Conservation (phyloP, 2,329 filamentous ascomycete genomes). For the Ophiosphaerella korrae region DNA sequence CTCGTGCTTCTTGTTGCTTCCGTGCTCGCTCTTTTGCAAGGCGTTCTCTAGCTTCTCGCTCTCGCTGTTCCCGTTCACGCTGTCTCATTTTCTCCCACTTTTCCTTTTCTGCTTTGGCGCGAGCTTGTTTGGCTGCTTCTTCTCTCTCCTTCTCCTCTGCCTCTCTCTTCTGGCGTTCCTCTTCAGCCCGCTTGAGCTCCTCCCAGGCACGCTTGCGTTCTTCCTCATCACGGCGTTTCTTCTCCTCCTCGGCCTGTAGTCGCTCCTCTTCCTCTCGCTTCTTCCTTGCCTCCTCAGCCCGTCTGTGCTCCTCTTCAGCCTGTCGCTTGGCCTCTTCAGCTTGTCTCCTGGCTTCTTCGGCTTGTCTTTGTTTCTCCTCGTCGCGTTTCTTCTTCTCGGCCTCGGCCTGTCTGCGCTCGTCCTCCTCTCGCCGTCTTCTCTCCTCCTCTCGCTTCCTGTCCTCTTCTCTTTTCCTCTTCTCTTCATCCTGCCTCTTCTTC, state of each 20-base stretch:
- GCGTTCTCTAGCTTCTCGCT: constrained; percentile 55
- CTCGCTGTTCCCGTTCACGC: constrained; percentile 54
- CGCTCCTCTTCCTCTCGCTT: constrained; percentile 47
- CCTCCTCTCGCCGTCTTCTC: constrained; percentile 68
- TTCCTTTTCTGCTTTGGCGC: constrained; percentile 55
- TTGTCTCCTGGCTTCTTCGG: constrained; percentile 42
- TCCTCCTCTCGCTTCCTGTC: constrained; percentile 54
- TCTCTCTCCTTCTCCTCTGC: constrained; percentile 54
- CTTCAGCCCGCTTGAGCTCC: constrained; percentile 46
- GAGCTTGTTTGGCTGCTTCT: constrained; percentile 53
- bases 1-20: constrained; percentile 48
- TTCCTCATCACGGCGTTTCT: constrained; percentile 53
- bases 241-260: constrained; percentile 49
- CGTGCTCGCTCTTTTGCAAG: constrained; percentile 48
- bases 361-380: constrained; percentile 50
- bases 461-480: constrained; percentile 44
- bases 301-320: constrained; percentile 61
- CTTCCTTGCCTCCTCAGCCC: constrained; percentile 51
- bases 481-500: constrained; percentile 48
- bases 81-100: constrained; percentile 58
- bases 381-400: constrained; percentile 46
- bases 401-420: constrained; percentile 51
- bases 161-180: constrained; percentile 31
- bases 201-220: constrained; percentile 52
- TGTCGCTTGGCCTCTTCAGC: constrained; percentile 41